Conservation (phyloP, 1,284 basidiomycete genomes). For the Thecaphora thlaspeos region DNA sequence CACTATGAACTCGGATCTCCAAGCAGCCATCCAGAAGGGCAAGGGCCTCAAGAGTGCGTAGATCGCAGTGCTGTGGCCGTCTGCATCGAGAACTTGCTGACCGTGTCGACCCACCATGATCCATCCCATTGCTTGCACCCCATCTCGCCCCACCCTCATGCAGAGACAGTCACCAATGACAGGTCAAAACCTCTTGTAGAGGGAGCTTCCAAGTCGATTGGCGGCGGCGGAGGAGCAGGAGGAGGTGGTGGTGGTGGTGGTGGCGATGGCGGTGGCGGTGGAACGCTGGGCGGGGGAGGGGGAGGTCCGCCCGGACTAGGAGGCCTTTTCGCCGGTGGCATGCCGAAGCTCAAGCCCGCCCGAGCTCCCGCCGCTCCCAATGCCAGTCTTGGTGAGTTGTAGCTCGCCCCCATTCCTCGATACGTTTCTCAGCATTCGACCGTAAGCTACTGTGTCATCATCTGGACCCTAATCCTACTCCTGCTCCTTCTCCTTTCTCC, state of each 20-base stretch:
- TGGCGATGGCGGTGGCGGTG: slow-evolving; percentile 58
- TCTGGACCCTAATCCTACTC: too few species aligned
- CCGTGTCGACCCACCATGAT: too few species aligned
- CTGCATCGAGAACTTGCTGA: too few species aligned
- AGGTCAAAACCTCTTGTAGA: slow-evolving; percentile 72
- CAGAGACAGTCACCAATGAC: slow-evolving; percentile 73
- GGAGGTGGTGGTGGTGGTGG: slow-evolving; percentile 56
- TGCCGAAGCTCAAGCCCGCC: slow-evolving; percentile 74
- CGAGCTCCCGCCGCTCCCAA: slow-evolving; percentile 13
- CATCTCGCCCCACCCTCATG: not conserved
- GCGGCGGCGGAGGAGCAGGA: slow-evolving; percentile 37
- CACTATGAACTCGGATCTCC: slow-evolving; percentile 30
- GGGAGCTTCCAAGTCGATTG: slow-evolving; percentile 15
- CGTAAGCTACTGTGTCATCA: too few species aligned
- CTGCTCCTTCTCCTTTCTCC: not conserved
- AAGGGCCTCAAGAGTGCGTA: slow-evolving; percentile 36
- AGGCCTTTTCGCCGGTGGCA: slow-evolving; percentile 81
- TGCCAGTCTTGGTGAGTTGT: not conserved
- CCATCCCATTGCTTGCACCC: not conserved
- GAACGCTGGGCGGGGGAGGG: slow-evolving; percentile 58
- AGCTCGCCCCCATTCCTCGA: slow-evolving; percentile 12
- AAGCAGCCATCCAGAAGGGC: slow-evolving; percentile 28
- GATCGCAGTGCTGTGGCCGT: too few species aligned
- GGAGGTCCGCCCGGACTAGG: slow-evolving; percentile 69
- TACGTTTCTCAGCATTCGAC: too few species aligned